Evolutionary conservation across 108 stramenopile genomes (phyloP).

Genomic region (Cyclotella distinguenda): DNA sequence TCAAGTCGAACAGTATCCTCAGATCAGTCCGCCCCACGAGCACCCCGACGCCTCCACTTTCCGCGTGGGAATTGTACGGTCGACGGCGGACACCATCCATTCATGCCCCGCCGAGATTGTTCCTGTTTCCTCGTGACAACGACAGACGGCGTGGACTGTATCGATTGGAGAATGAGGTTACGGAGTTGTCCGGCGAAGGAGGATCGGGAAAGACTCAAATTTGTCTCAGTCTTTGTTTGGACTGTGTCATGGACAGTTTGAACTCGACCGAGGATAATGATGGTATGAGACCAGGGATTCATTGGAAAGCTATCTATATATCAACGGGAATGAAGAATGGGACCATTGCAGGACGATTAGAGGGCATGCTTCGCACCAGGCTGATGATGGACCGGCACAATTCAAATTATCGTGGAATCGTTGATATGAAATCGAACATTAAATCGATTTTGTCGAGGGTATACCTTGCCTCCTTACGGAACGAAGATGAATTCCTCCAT

Average conservation of each 20-base stretch:
- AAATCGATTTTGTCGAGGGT: constrained; percentile 24
- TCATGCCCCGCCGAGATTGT: too few species aligned
- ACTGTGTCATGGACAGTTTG: constrained; percentile 30
- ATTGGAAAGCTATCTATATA: constrained; percentile 58
- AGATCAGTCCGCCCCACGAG: too few species aligned
- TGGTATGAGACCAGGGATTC: neutral
- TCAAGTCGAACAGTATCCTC: too few species aligned
- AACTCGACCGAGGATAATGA: neutral
- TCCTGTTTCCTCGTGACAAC: too few species aligned
- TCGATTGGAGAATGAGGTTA: constrained; percentile 50
- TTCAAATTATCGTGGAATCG: neutral
- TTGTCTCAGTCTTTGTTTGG: constrained; percentile 53
- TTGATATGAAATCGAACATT: neutral
- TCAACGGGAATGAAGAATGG: constrained; percentile 47
- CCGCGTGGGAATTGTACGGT: too few species aligned
- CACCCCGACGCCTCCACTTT: too few species aligned
- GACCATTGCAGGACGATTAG: constrained; percentile 45
- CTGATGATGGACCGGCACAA: neutral
- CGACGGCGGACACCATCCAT: too few species aligned
- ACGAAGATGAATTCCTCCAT: constrained; percentile 39
- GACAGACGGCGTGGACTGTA: too few species aligned
- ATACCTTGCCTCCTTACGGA: constrained; percentile 13
- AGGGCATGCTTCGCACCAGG: constrained; percentile 45
- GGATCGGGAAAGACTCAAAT: constrained; percentile 79
- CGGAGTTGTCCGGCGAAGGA: constrained; percentile 65